Base-by-base conservation (phyloP, 768 basidiomycete genomes). In the Collybiopsis luxurians region DNA sequence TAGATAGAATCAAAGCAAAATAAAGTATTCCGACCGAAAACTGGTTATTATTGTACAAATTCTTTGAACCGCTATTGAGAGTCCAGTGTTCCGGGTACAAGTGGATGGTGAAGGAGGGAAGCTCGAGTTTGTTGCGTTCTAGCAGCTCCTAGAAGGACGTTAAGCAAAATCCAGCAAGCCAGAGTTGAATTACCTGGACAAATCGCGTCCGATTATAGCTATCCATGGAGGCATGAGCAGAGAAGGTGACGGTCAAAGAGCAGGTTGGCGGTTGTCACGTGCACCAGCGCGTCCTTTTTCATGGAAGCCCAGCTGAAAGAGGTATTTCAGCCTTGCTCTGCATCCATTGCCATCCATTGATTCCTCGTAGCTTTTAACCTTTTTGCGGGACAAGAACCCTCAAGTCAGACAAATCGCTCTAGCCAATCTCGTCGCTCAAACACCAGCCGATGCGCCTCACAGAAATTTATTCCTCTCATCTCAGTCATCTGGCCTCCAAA, bases 341-440 rank as follows among this genome's bases (percentile, higher is more conserved):
- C 19, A 49, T 30, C 17, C 24, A 43, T 27, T 5, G 11, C 7
- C 21, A 58, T 30, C 42, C 47, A 43, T 61, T 34, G 44, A 61
- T 48, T 23, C 17, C 24, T 36, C 2, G n/a, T 70, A 97, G 86
- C 83, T 98, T 23, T 70, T 94, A 12, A 85, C 82, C 2, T 98
- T 98, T 67, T 72, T 98, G 51, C 83, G 87, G 62, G 93, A 95
- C 61, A 81, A 79, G 58, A 96, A 95, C 63, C 92, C 90, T 0
- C 86, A 93, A 65, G 95, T 90, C 19, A 83, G 96, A 44, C 87
- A 89, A 64, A 79, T 97, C 57, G 92, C 96, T 3, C 78, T 98
- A 6, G 80, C 85, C 42, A 91, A 92, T 73, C 80, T 98, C 15
- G 70, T 97, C 6, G 81, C 86, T 0, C 89, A 94, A 59, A 95